Evolutionary conservation across 108 stramenopile species (phyloP).

Genomic region (Skeletonema tropicum): DNA sequence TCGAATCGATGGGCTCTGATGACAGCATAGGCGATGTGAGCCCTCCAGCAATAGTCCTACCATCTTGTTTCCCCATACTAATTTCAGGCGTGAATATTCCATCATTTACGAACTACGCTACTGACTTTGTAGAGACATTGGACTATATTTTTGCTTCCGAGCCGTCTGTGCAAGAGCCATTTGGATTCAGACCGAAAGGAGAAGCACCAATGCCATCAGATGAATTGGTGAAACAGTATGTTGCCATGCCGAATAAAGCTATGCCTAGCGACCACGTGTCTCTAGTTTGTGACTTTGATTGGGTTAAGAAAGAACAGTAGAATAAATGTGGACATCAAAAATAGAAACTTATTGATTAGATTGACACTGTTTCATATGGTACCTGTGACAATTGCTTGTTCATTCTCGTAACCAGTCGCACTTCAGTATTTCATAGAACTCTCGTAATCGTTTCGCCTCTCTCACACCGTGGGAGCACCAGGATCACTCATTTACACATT

Average conservation of each 20-base stretch:
- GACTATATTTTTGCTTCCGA: constrained; percentile 66
- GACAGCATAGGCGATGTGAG: constrained; percentile 12
- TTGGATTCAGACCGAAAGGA: constrained; percentile 43
- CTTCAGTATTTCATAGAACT: no score
- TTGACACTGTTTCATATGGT: no score
- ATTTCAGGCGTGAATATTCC: constrained; percentile 53
- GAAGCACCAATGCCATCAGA: constrained; percentile 63
- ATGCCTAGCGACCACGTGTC: constrained; percentile 76
- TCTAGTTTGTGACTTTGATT: constrained; percentile 62
- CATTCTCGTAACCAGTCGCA: no score
- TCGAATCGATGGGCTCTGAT: constrained; percentile 16
- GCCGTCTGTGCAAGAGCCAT: constrained; percentile 23
- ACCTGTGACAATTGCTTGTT: no score
- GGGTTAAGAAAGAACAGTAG: constrained; percentile 14
- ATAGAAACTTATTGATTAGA: background rate
- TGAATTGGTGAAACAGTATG: constrained; percentile 43
- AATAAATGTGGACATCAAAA: background rate
- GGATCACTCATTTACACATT: no score
- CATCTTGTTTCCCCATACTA: constrained; percentile 54
- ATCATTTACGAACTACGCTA: constrained; percentile 62
- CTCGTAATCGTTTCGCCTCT: no score
- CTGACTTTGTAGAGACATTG: constrained; percentile 62
- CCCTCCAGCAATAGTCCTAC: constrained; percentile 41
- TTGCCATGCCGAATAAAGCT: constrained; percentile 66
- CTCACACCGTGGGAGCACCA: no score